phyloP scores from a whole-genome alignment of 2,329 filamentous ascomycete species.

The Ceratocystis cubensis region DNA sequence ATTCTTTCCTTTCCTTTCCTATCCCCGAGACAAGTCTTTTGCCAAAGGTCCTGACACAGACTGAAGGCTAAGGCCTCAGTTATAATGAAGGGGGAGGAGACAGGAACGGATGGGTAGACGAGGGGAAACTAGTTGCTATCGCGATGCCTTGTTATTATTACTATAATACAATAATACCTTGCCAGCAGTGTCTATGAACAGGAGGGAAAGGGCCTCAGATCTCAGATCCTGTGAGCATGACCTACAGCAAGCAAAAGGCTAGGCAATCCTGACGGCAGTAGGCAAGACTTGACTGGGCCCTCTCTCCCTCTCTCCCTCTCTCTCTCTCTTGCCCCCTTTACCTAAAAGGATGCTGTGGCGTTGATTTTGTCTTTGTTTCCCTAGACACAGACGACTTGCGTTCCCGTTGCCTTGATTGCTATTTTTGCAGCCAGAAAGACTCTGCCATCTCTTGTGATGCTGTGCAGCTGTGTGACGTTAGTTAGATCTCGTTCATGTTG shows the following conservation, averaged over 20 bases:
- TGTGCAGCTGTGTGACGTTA: slow-evolving; percentile 16
- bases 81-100: too few species aligned
- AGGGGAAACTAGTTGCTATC: too few species aligned
- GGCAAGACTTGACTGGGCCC: background rate
- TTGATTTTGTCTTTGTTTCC: slow-evolving; percentile 7
- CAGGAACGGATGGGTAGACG: too few species aligned
- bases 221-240: too few species aligned
- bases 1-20: background rate
- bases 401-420: slow-evolving; percentile 1
- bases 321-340: background rate
- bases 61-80: background rate
- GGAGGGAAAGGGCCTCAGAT: too few species aligned
- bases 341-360: slow-evolving; percentile 5
- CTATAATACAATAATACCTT: background rate
- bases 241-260: background rate
- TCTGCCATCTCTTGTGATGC: background rate
- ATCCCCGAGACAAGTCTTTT: slow-evolving; percentile 9
- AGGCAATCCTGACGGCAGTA: background rate
- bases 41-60: background rate
- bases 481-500: slow-evolving; percentile 20
- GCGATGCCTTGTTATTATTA: background rate
- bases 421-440: background rate
- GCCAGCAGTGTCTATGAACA: background rate
- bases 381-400: background rate
- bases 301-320: background rate